Conservation (phyloP, 208 protist genomes). For the Crithidia mellificae region DNA sequence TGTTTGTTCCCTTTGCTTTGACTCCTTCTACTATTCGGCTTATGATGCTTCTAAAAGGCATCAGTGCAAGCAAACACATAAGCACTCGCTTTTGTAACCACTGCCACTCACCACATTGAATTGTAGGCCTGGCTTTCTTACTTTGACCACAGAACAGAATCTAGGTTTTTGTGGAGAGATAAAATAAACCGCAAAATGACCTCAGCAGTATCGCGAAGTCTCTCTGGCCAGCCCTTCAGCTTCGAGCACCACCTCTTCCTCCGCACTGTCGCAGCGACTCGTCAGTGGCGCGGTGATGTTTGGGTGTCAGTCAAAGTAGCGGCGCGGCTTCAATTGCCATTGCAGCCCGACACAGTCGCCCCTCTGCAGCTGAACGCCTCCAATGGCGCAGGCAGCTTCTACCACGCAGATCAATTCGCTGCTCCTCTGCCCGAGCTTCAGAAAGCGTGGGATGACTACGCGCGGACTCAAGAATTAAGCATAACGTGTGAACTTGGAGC, state of each 20-base stretch:
- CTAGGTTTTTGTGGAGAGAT: background rate
- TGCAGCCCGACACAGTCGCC: background rate
- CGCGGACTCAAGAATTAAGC: background rate
- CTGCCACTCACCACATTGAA: too few relatives aligned
- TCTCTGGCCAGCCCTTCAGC: constrained; percentile 48
- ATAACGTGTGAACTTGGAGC: background rate
- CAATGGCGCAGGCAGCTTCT: constrained; percentile 38
- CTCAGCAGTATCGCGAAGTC: constrained; percentile 16
- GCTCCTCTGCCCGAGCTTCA: constrained; percentile 23
- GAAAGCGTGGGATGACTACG: constrained; percentile 18
- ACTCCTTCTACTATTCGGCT: too few relatives aligned
- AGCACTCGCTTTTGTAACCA: too few relatives aligned
- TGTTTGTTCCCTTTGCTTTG: too few relatives aligned
- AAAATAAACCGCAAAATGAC: background rate
- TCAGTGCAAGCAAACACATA: too few relatives aligned
- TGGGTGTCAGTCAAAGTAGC: constrained; percentile 55
- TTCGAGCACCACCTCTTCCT: constrained; percentile 38
- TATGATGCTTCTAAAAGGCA: too few relatives aligned
- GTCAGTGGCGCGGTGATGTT: constrained; percentile 28
- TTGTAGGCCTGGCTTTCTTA: too few relatives aligned
- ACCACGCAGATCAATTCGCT: constrained; percentile 55
- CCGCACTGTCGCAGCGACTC: constrained; percentile 31
- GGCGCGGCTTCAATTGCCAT: constrained; percentile 28
- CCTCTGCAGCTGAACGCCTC: constrained; percentile 30
- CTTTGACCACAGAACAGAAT: background rate